Percentiles rank a stretch among this genome's conserved stretches.
These are phyloP conservation scores for Wallacemonas sp. DNA, from an alignment of 208 protist species.

Conservation along the genomic window DNA sequence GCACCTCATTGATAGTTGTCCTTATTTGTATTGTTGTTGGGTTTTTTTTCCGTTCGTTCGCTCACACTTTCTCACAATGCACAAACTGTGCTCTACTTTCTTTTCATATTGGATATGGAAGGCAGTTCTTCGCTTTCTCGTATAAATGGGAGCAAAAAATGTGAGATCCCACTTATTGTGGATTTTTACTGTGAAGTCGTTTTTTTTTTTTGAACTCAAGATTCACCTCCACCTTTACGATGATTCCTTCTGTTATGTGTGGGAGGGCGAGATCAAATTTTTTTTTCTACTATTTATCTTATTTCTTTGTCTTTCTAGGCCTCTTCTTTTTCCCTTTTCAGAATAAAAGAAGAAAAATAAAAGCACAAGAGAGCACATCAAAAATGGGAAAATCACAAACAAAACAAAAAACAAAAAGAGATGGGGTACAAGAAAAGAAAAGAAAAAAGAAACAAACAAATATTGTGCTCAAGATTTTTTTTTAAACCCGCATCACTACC, in stretches of 20 bases:
- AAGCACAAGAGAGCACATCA: constrained; percentile 9
- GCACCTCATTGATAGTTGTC: not conserved
- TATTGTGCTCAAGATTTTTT: not conserved
- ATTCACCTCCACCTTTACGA: not conserved
- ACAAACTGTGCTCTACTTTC: not conserved
- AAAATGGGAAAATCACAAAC: too few species aligned
- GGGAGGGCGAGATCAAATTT: not conserved
- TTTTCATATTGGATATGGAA: too few species aligned
- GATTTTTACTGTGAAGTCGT: not conserved
- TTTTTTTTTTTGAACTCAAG: not conserved
- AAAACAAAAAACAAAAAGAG: constrained; percentile 14
- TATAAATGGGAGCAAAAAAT: constrained; percentile 2
- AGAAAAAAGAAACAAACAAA: constrained; percentile 10
- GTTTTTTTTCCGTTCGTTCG: not conserved
- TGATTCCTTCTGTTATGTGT: not conserved
- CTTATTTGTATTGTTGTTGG: constrained; percentile 8
- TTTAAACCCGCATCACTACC: too few species aligned
- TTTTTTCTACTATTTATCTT: not conserved
- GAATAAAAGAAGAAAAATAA: constrained; percentile 5
- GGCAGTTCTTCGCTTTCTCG: constrained; percentile 15
- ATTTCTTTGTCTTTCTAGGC: not conserved
- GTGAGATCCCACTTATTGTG: too few species aligned
- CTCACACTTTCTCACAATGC: constrained; percentile 13
- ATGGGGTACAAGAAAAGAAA: constrained; percentile 8
- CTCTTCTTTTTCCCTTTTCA: not conserved